Percentiles rank a stretch among this genome's conserved stretches.
phyloP scores from a whole-genome alignment of 257 asterid genomes.

The Nicotiana knightiana region DNA sequence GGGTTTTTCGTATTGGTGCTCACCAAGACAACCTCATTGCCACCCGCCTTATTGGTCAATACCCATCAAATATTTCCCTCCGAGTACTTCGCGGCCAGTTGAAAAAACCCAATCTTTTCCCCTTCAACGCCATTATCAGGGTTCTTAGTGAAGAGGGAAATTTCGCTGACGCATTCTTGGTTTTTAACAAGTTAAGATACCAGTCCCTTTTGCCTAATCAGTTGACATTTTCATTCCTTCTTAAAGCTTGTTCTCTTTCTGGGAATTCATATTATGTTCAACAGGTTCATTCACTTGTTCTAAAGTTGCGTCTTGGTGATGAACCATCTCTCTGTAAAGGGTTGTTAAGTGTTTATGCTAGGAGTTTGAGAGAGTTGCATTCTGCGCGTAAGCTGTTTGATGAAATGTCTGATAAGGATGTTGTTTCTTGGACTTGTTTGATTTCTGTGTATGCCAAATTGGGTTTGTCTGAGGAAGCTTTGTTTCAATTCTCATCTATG shows the following conservation, averaged over 20 bases:
- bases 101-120: slow-evolving; percentile 49
- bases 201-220: slow-evolving; percentile 41
- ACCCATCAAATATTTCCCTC: slow-evolving; percentile 42
- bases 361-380: slow-evolving; percentile 33
- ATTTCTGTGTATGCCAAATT: slow-evolving; percentile 57
- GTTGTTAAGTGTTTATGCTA: slow-evolving; percentile 47
- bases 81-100: slow-evolving; percentile 31
- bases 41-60: slow-evolving; percentile 78
- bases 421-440: slow-evolving; percentile 67
- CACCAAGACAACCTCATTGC: slow-evolving; percentile 68
- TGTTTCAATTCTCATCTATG: slow-evolving; percentile 43
- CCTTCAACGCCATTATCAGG: slow-evolving; percentile 63
- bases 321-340: slow-evolving; percentile 55
- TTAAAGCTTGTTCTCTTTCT: slow-evolving; percentile 47
- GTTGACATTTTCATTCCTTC: slow-evolving; percentile 58
- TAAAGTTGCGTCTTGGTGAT: slow-evolving; percentile 38
- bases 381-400: slow-evolving; percentile 59
- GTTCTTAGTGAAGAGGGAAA: slow-evolving; percentile 60
- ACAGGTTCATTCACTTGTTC: slow-evolving; percentile 43
- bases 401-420: slow-evolving; percentile 50
- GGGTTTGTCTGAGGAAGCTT: slow-evolving; percentile 43
- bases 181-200: slow-evolving; percentile 30
- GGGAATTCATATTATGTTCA: slow-evolving; percentile 22
- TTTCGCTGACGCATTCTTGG: slow-evolving; percentile 24
- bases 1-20: slow-evolving; percentile 34